A percentile compares a stretch with the other conserved stretches of the same genome.
These are phyloP conservation scores for Oryza meyeriana DNA, from an alignment of 176 grass and related monocot genomes.

Conservation along the genomic window DNA sequence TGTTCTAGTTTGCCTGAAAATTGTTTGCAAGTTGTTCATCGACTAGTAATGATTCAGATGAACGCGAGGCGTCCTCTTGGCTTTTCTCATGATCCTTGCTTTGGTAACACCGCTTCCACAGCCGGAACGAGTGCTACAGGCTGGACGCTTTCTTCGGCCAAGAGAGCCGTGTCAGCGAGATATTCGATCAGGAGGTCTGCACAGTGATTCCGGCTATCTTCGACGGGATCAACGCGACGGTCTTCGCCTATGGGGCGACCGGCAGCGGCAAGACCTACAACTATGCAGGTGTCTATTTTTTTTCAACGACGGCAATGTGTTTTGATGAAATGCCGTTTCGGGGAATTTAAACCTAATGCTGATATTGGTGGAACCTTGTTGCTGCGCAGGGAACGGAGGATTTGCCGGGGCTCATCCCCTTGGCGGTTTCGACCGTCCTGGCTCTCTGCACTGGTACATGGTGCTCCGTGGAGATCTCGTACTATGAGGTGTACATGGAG, in stretches of 20 bases:
- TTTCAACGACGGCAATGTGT: background rate
- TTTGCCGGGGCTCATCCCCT: constrained; percentile 63
- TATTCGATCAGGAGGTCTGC: constrained; percentile 76
- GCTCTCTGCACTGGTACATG: constrained; percentile 50
- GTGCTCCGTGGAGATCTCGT: constrained; percentile 63
- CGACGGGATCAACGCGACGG: constrained; percentile 55
- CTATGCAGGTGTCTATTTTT: constrained; percentile 56
- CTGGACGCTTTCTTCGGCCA: constrained; percentile 77
- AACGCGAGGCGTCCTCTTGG: too few relatives aligned
- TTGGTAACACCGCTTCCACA: constrained; percentile 25
- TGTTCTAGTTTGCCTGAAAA: background rate
- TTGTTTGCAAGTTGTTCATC: background rate
- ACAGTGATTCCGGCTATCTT: constrained; percentile 64
- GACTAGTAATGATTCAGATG: background rate
- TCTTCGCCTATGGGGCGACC: constrained; percentile 80
- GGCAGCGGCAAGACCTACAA: constrained; percentile 98
- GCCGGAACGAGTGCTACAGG: constrained; percentile 76
- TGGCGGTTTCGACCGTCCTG: constrained; percentile 55
- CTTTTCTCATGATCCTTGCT: background rate
- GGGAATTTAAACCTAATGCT: background rate
- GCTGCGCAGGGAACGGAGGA: constrained; percentile 55
- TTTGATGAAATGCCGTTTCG: constrained; percentile 4
- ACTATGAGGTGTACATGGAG: constrained; percentile 95
- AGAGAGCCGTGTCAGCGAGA: constrained; percentile 36
- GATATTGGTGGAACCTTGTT: background rate